These are phyloP conservation scores for Melampsora americana DNA, from an alignment of 1,284 basidiomycete genomes.

Conservation along the genomic window DNA sequence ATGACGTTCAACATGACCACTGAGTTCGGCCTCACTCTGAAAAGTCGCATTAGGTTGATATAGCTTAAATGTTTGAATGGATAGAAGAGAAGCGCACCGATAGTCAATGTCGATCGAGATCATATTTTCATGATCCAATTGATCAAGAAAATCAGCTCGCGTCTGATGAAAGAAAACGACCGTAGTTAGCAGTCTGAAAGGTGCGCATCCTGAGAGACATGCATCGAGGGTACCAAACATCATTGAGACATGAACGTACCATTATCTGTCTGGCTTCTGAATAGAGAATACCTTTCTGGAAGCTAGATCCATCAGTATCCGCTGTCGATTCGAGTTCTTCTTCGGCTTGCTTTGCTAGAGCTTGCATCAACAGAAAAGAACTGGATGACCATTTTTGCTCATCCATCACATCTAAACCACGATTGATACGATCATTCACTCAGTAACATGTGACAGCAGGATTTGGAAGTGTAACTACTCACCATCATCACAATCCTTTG, in stretches of 20 bases:
- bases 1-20: slow-evolving; percentile 39
- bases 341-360: slow-evolving; percentile 32
- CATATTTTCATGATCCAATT: slow-evolving; percentile 43
- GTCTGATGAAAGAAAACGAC: slow-evolving; percentile 21
- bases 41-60: not conserved
- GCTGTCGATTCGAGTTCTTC: slow-evolving; percentile 7
- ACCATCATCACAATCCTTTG: slow-evolving; percentile 44
- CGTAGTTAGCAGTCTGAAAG: not conserved
- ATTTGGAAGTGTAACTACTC: not conserved
- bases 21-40: slow-evolving; percentile 36
- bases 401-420: slow-evolving; percentile 39
- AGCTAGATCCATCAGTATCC: slow-evolving; percentile 9
- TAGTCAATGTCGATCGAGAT: slow-evolving; percentile 42
- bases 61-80: not conserved
- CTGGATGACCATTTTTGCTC: slow-evolving; percentile 44
- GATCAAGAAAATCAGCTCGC: slow-evolving; percentile 36
- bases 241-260: slow-evolving; percentile 7
- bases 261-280: slow-evolving; percentile 38
- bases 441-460: not conserved
- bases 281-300: slow-evolving; percentile 28
- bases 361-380: slow-evolving; percentile 38
- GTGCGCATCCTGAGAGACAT: too few relatives aligned
- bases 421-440: not conserved
- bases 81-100: slow-evolving; percentile 14
- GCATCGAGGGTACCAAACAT: not conserved